phyloP scores from a whole-genome alignment of 2,329 filamentous ascomycete genomes.

The Penicillium sp. region DNA sequence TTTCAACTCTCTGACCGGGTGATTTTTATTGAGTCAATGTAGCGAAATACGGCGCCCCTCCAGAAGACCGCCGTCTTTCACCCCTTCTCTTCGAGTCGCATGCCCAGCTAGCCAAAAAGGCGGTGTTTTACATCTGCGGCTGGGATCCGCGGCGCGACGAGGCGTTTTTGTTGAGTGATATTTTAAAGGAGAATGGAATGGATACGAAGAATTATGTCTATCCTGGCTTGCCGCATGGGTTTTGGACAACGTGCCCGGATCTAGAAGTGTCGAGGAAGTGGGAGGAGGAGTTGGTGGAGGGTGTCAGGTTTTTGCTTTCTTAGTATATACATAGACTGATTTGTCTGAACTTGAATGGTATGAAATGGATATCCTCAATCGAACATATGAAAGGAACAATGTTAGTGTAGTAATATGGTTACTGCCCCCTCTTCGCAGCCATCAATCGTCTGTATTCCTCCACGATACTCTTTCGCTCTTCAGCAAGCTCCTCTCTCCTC shows the following conservation, averaged over 20 bases:
- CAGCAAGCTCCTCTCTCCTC: slow-evolving; percentile 68
- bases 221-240: slow-evolving; percentile 34
- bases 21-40: background rate
- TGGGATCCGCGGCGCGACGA: slow-evolving; percentile 50
- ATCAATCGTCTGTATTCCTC: slow-evolving; percentile 70
- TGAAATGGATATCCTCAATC: background rate
- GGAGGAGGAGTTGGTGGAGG: slow-evolving; percentile 25
- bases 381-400: background rate
- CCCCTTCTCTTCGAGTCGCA: slow-evolving; percentile 33
- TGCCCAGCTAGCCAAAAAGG: slow-evolving; percentile 27
- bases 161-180: slow-evolving; percentile 44
- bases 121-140: slow-evolving; percentile 48
- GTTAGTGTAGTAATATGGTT: background rate
- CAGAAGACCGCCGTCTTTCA: slow-evolving; percentile 38
- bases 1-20: background rate
- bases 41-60: slow-evolving; percentile 25
- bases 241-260: slow-evolving; percentile 25
- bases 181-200: slow-evolving; percentile 34
- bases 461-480: slow-evolving; percentile 65
- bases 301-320: slow-evolving; percentile 11
- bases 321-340: background rate
- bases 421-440: slow-evolving; percentile 45
- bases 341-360: background rate
- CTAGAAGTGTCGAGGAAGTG: slow-evolving; percentile 28
- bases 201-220: slow-evolving; percentile 43